These are phyloP conservation scores for Yamadazyma spencermartinsiae DNA, from an alignment of 1,139 yeast genomes.

Conservation along the genomic window DNA sequence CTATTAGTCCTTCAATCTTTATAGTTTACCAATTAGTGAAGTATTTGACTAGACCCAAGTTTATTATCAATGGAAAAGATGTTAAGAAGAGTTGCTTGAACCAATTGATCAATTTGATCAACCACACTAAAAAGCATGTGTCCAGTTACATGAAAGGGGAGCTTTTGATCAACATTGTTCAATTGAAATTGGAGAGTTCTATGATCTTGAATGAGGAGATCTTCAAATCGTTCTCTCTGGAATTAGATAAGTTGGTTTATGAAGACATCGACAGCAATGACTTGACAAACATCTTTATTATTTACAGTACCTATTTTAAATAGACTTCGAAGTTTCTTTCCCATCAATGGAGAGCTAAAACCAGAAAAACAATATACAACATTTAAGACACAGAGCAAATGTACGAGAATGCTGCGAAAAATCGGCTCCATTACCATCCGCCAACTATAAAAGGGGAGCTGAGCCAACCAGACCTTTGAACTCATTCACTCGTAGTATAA, in stretches of 20 bases:
- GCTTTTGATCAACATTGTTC: conserved; percentile 57
- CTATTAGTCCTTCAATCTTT: conserved; percentile 77
- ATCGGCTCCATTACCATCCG: too few relatives aligned
- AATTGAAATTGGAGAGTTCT: conserved; percentile 50
- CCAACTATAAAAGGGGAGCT: too few relatives aligned
- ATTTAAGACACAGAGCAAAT: too few relatives aligned
- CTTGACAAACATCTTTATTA: conserved; percentile 12
- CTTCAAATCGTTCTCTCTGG: conserved; percentile 13
- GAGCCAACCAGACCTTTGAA: too few relatives aligned
- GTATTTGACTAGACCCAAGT: conserved; percentile 24
- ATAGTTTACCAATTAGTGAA: conserved; percentile 47
- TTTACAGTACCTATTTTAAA: conserved; percentile 14
- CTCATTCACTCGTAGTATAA: too few relatives aligned
- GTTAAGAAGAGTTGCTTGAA: conserved; percentile 46
- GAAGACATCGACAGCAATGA: conserved; percentile 7
- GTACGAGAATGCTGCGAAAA: too few relatives aligned
- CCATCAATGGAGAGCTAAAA: too few relatives aligned
- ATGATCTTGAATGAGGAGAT: conserved; percentile 22
- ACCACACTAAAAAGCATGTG: conserved; percentile 7
- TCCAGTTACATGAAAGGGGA: conserved; percentile 44
- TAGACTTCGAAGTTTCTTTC: conserved; percentile 1
- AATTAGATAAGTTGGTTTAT: conserved; percentile 14
- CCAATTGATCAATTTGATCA: conserved; percentile 58
- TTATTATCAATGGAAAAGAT: conserved; percentile 40
- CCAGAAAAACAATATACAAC: not conserved